Percentiles rank a stretch among this genome's conserved stretches.
phyloP scores from a whole-genome alignment of 169 alveolate species.

The Eimeria necatrix region DNA sequence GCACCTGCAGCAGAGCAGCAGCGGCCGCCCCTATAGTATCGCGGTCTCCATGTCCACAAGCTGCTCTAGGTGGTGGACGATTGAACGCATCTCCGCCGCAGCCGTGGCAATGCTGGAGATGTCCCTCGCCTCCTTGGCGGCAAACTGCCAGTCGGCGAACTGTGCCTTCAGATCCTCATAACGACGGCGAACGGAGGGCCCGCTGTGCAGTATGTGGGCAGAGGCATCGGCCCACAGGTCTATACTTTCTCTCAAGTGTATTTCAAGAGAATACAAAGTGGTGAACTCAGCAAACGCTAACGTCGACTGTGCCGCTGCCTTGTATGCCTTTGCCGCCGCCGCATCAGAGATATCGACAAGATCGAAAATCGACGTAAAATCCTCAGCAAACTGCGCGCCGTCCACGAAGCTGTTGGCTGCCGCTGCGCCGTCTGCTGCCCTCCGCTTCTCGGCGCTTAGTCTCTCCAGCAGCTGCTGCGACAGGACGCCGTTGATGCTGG shows the following conservation, averaged over 20 bases:
- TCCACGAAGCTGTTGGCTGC: not conserved
- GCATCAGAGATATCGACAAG: not conserved
- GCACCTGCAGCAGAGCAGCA: not conserved
- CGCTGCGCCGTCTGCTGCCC: conserved; percentile 34
- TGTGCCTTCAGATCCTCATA: conserved; percentile 9
- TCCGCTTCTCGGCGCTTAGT: not conserved
- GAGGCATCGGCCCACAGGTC: not conserved
- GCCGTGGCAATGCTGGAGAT: conserved; percentile 6
- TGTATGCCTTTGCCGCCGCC: not conserved
- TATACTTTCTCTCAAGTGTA: not conserved
- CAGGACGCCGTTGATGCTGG: not conserved
- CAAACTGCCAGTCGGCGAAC: conserved; percentile 23
- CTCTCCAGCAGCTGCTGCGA: not conserved
- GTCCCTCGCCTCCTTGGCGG: not conserved
- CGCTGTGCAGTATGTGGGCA: not conserved
- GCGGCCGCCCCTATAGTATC: not conserved
- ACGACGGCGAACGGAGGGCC: not conserved
- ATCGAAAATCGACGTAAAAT: not conserved
- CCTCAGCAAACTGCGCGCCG: not conserved
- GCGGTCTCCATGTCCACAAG: not conserved
- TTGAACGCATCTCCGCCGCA: not conserved
- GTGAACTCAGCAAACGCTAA: not conserved
- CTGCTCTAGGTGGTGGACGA: not conserved
- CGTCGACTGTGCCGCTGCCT: not conserved
- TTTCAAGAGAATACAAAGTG: not conserved